Evolutionary conservation across 2,329 filamentous ascomycete genomes (phyloP).

Genomic region (Aspergillus proliferans): DNA sequence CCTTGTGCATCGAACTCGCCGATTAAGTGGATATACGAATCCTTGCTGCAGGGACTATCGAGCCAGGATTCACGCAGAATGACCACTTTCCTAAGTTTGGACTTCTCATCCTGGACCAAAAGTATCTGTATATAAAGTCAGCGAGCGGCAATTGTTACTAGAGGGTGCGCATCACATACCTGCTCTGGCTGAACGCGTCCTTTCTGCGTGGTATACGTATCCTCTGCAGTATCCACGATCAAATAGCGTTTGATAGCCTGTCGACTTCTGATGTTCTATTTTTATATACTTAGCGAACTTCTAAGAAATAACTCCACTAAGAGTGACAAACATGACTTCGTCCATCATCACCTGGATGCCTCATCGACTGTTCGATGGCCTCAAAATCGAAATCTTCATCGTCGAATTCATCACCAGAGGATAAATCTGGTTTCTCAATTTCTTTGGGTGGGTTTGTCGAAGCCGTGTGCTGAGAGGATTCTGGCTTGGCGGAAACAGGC

Average conservation of each 20-base stretch:
- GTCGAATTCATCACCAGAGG: conserved; percentile 66
- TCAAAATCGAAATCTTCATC: conserved; percentile 57
- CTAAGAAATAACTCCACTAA: conserved; percentile 25
- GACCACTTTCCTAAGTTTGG: conserved; percentile 60
- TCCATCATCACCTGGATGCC: conserved; percentile 58
- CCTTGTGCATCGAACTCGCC: conserved; percentile 65
- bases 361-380: conserved; percentile 56
- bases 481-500: conserved; percentile 8
- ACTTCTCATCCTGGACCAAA: conserved; percentile 71
- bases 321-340: conserved; percentile 61
- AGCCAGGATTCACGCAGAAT: conserved; percentile 80
- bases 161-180: conserved; percentile 45
- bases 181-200: conserved; percentile 62
- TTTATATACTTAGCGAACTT: conserved; percentile 58
- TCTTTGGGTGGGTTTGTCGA: conserved; percentile 4
- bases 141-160: conserved; percentile 3
- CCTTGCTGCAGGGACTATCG: conserved; percentile 67
- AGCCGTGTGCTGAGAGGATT: conserved; percentile 6
- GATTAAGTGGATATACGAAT: conserved; percentile 79
- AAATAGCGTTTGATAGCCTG: conserved; percentile 80
- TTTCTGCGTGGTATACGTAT: conserved; percentile 59
- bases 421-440: conserved; percentile 26
- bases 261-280: conserved; percentile 60
- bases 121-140: conserved; percentile 55
- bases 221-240: conserved; percentile 66